phyloP scores from a whole-genome alignment of 2,329 filamentous ascomycete genomes.

The Periconia digitata region DNA sequence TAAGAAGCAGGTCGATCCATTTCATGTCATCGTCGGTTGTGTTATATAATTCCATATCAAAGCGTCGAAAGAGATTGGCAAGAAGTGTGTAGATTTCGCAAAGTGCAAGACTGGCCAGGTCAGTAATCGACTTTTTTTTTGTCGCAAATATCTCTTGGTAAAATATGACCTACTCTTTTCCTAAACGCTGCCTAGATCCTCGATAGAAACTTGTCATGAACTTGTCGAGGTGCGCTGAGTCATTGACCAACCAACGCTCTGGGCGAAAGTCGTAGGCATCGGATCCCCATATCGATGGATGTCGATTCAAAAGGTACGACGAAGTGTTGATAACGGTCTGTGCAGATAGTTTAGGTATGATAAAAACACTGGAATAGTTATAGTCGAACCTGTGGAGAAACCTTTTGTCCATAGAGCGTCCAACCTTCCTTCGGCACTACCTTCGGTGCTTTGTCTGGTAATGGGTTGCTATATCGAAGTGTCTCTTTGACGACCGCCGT shows the following conservation, averaged over 20 bases:
- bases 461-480: conserved; percentile 5
- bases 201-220: conserved; percentile 13
- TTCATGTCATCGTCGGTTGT: conserved; percentile 11
- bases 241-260: conserved; percentile 5
- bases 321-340: conserved; percentile 11
- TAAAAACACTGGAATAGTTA: not conserved
- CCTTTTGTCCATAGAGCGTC: conserved; percentile 6
- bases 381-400: conserved; percentile 4
- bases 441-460: conserved; percentile 8
- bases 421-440: conserved; percentile 10
- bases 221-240: conserved; percentile 9
- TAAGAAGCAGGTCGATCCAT: conserved; percentile 9
- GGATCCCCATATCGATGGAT: conserved; percentile 3
- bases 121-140: not conserved
- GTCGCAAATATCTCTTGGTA: too few relatives aligned
- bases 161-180: conserved; percentile 9
- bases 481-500: conserved; percentile 12
- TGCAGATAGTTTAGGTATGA: not conserved
- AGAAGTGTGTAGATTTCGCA: conserved; percentile 12
- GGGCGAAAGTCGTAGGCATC: conserved; percentile 8
- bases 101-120: conserved; percentile 4
- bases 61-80: conserved; percentile 8
- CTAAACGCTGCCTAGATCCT: conserved; percentile 10
- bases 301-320: conserved; percentile 10
- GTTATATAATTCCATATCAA: conserved; percentile 6